Conservation (phyloP, 2,329 filamentous ascomycete genomes). For the Orbilia blumenaviensis region DNA sequence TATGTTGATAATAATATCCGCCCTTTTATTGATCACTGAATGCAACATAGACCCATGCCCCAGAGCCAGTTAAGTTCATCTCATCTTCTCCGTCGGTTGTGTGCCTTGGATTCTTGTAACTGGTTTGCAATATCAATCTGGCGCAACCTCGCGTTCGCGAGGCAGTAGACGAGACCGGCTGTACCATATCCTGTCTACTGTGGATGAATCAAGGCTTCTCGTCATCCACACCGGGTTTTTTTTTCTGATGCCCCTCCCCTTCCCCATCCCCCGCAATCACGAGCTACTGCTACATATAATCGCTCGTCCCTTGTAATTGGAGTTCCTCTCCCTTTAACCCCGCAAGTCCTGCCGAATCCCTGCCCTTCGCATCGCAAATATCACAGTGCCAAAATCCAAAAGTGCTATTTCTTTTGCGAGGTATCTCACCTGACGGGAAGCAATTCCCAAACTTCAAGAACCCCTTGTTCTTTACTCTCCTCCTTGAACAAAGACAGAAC, state of each 20-base stretch:
- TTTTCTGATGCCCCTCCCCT: constrained; percentile 33
- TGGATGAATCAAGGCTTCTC: constrained; percentile 43
- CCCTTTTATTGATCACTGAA: constrained; percentile 43
- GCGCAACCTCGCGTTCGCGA: constrained; percentile 34
- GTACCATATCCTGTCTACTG: constrained; percentile 20
- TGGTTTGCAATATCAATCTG: constrained; percentile 37
- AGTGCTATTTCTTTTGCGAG: constrained; percentile 37
- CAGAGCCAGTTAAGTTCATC: constrained; percentile 38
- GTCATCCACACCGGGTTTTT: constrained; percentile 31
- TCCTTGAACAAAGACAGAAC: constrained; percentile 2
- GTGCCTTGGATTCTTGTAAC: constrained; percentile 20
- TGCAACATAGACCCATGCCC: constrained; percentile 45
- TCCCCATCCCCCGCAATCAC: constrained; percentile 43
- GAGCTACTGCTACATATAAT: constrained; percentile 41
- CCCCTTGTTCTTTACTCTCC: constrained; percentile 34
- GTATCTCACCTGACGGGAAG: constrained; percentile 40
- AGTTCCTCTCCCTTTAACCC: constrained; percentile 50
- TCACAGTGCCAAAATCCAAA: constrained; percentile 30
- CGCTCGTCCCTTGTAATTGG: constrained; percentile 49
- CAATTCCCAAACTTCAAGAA: constrained; percentile 45
- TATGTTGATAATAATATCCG: constrained; percentile 48
- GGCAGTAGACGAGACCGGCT: constrained; percentile 52
- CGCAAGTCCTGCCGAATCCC: constrained; percentile 38
- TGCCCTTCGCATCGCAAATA: constrained; percentile 37
- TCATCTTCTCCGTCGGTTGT: constrained; percentile 34